phyloP scores from a whole-genome alignment of 2,329 filamentous ascomycete genomes.

The Capronia epimyces region DNA sequence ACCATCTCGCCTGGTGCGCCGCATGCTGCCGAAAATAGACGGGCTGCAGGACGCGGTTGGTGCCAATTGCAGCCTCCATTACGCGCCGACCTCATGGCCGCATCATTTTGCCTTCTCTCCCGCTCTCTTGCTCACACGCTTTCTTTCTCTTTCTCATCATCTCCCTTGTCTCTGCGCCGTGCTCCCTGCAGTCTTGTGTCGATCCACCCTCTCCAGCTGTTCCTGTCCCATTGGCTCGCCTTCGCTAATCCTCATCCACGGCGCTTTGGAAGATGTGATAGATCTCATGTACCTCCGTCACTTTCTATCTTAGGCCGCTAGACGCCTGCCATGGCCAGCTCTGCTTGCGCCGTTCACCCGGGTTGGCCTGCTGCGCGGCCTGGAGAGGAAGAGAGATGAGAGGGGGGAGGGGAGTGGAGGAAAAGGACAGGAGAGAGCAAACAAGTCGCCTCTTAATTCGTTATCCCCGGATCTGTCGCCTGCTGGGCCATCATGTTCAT shows the following conservation, averaged over 20 bases:
- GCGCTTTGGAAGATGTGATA: slow-evolving; percentile 24
- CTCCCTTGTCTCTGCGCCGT: not conserved
- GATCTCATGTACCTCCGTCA: slow-evolving; percentile 18
- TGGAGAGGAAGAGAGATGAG: not conserved
- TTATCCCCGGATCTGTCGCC: not conserved
- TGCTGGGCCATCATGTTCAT: slow-evolving; percentile 2
- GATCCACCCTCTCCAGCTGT: slow-evolving; percentile 11
- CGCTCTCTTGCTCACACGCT: not conserved
- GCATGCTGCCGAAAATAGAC: not conserved
- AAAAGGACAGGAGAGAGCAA: not conserved
- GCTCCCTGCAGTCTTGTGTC: not conserved
- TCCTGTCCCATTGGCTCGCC: slow-evolving; percentile 6
- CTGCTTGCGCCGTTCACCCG: slow-evolving; percentile 8
- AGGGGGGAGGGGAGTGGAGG: not conserved
- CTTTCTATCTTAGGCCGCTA: slow-evolving; percentile 23
- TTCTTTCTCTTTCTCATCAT: not conserved
- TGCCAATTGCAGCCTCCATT: slow-evolving; percentile 14
- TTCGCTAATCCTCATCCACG: slow-evolving; percentile 7
- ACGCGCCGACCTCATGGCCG: slow-evolving; percentile 13
- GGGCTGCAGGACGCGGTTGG: slow-evolving; percentile 10
- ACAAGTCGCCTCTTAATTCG: not conserved
- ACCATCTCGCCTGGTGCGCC: no score
- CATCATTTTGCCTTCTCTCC: not conserved
- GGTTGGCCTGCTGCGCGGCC: slow-evolving; percentile 11
- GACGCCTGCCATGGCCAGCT: slow-evolving; percentile 20